Evolutionary conservation across 805 yeast genomes (phyloP).

Genomic region (Metschnikowia baotianmanensis): DNA sequence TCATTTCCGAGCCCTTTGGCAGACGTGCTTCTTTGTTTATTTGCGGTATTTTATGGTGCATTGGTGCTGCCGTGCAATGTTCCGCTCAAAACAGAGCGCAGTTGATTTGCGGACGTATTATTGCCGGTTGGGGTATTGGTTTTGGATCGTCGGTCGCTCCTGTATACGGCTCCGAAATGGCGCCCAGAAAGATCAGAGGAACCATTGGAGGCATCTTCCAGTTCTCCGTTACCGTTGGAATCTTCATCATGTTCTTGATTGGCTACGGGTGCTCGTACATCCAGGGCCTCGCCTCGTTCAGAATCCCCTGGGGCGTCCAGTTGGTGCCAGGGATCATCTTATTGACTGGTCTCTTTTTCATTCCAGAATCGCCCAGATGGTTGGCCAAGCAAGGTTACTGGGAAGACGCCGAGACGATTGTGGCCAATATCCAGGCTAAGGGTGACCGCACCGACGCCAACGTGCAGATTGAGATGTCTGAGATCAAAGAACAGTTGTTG

Average conservation of each 20-base stretch:
- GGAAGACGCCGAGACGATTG: slow-evolving; percentile 27
- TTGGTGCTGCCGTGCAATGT: slow-evolving; percentile 20
- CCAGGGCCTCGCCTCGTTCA: slow-evolving; percentile 17
- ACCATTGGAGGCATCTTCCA: slow-evolving; percentile 21
- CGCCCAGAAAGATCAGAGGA: slow-evolving; percentile 21
- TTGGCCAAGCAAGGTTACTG: slow-evolving; percentile 31
- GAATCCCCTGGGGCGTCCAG: slow-evolving; percentile 21
- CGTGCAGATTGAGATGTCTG: slow-evolving; percentile 21
- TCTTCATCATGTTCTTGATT: slow-evolving; percentile 21
- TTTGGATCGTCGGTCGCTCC: slow-evolving; percentile 23
- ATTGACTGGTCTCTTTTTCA: slow-evolving; percentile 18
- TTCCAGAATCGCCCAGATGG: slow-evolving; percentile 28
- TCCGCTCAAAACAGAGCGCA: slow-evolving; percentile 19
- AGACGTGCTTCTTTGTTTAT: slow-evolving; percentile 20
- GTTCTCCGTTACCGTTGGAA: slow-evolving; percentile 21
- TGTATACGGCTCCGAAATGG: slow-evolving; percentile 21
- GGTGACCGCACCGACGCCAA: slow-evolving; percentile 17
- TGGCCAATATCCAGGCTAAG: slow-evolving; percentile 19
- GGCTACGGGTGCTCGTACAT: slow-evolving; percentile 20
- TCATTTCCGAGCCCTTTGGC: slow-evolving; percentile 20
- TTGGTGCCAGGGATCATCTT: slow-evolving; percentile 19
- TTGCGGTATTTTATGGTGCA: slow-evolving; percentile 18
- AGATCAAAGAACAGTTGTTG: slow-evolving; percentile 21
- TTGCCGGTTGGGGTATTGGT: slow-evolving; percentile 22
- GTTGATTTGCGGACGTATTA: slow-evolving; percentile 19